Evolutionary conservation across 345 rosid species (phyloP).

Genomic region (Citropsis articulata): DNA sequence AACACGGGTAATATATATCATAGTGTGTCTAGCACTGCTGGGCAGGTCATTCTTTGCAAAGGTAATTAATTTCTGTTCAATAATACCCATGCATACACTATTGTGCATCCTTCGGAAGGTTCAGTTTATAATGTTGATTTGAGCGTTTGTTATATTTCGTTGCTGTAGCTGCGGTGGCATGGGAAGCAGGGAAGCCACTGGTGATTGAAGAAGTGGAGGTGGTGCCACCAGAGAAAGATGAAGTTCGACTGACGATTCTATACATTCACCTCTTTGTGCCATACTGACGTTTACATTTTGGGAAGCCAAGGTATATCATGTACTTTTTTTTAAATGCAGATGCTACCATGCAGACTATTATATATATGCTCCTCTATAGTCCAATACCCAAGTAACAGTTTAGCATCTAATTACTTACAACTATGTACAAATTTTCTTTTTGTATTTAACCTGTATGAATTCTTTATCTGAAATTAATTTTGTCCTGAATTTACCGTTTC

Average conservation of each 20-base stretch:
- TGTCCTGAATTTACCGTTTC: neutral
- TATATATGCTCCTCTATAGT: no score
- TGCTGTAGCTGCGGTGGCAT: slow-evolving; percentile 71
- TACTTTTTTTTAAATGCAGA: no score
- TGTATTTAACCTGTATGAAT: neutral
- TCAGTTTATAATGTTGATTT: no score
- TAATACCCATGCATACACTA: no score
- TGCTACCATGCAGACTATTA: neutral
- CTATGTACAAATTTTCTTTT: no score
- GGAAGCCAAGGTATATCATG: slow-evolving; percentile 72
- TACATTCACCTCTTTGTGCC: slow-evolving; percentile 64
- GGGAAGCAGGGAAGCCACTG: slow-evolving; percentile 93
- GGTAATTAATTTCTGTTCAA: slow-evolving; percentile 14
- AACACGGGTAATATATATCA: neutral
- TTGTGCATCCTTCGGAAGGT: no score
- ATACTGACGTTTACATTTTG: slow-evolving; percentile 89
- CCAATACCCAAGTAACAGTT: no score
- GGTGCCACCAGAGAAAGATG: slow-evolving; percentile 76
- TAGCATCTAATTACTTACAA: no score
- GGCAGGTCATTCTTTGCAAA: slow-evolving; percentile 38
- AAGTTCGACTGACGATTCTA: slow-evolving; percentile 76
- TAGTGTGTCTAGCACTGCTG: slow-evolving; percentile 29
- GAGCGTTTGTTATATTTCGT: no score
- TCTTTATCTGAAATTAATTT: neutral
- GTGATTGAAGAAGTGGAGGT: slow-evolving; percentile 81